Conservation (phyloP, 352 stramenopile genomes). For the Globisporangium nodosum region DNA sequence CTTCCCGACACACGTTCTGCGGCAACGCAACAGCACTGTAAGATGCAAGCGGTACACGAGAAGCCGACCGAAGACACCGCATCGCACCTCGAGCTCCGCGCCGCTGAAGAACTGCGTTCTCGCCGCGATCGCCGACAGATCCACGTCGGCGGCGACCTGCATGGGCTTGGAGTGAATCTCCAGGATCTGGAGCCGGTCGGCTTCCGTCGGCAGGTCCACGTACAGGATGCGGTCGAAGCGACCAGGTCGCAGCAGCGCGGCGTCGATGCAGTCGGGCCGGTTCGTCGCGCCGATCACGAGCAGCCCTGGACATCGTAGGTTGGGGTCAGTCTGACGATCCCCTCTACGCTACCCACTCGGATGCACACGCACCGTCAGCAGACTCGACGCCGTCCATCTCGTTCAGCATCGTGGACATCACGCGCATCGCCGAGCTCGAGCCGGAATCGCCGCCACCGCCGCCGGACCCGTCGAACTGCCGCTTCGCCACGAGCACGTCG, state of each 20-base stretch:
- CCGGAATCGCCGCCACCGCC: constrained; percentile 20
- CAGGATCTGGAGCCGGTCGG: constrained; percentile 62
- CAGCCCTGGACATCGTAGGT: constrained; percentile 33
- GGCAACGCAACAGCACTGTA: constrained; percentile 8
- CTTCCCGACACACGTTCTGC: constrained; percentile 85
- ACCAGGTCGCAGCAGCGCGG: constrained; percentile 94
- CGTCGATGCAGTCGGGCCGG: constrained; percentile 96
- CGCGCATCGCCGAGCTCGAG: constrained; percentile 73
- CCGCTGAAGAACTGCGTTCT: constrained; percentile 71
- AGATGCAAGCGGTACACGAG: background rate
- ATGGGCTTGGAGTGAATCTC: constrained; percentile 69
- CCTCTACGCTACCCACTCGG: background rate
- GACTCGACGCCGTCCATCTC: constrained; percentile 97
- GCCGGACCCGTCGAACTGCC: constrained; percentile 47
- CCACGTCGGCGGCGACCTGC: constrained; percentile 56
- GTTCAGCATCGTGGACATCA: constrained; percentile 97
- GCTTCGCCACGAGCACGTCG: constrained; percentile 82
- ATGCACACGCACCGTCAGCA: constrained; percentile 58
- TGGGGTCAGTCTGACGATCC: background rate
- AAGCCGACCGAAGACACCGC: background rate
- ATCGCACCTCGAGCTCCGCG: constrained; percentile 81
- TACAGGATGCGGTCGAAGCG: constrained; percentile 96
- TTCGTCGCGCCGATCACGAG: constrained; percentile 98
- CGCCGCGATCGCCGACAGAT: constrained; percentile 45
- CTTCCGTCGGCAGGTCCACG: constrained; percentile 84